Percentiles rank a stretch among this genome's conserved stretches.
These are phyloP conservation scores for Diaporthe destruens DNA, from an alignment of 2,329 filamentous ascomycete species.

Conservation along the genomic window DNA sequence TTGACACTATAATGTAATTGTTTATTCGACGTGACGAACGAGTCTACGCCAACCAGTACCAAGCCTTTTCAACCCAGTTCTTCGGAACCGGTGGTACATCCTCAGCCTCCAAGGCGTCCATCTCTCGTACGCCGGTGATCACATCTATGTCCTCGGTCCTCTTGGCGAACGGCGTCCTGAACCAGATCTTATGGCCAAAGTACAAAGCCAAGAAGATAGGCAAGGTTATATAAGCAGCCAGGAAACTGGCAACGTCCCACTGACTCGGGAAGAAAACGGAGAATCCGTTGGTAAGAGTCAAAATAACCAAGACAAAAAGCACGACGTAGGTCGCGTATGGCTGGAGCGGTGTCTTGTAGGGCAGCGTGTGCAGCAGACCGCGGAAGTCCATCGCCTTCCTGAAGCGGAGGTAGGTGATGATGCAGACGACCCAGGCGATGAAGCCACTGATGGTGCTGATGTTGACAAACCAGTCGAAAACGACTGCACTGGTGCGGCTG, in stretches of 20 bases:
- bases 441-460: conserved; percentile 74
- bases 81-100: conserved; percentile 61
- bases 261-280: conserved; percentile 76
- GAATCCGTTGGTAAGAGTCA: conserved; percentile 83
- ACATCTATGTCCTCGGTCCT: conserved; percentile 66
- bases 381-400: conserved; percentile 66
- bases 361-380: conserved; percentile 62
- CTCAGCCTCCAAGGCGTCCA: conserved; percentile 67
- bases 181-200: conserved; percentile 68
- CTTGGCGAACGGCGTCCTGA: conserved; percentile 58
- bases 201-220: conserved; percentile 73
- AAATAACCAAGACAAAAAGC: conserved; percentile 68
- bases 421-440: conserved; percentile 71
- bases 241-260: conserved; percentile 73
- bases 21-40: rapidly evolving
- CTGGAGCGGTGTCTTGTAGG: conserved; percentile 66
- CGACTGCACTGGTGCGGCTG: conserved; percentile 70
- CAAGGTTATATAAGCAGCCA: conserved; percentile 74
- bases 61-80: conserved; percentile 64
- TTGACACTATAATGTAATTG: background rate
- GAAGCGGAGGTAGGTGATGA: conserved; percentile 71
- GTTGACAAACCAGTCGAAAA: conserved; percentile 80
- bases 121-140: conserved; percentile 70
- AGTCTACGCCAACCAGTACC: conserved; percentile 67
- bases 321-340: conserved; percentile 75